Conservation (phyloP, 163 green algal species). For the Chlorella variabilis region DNA sequence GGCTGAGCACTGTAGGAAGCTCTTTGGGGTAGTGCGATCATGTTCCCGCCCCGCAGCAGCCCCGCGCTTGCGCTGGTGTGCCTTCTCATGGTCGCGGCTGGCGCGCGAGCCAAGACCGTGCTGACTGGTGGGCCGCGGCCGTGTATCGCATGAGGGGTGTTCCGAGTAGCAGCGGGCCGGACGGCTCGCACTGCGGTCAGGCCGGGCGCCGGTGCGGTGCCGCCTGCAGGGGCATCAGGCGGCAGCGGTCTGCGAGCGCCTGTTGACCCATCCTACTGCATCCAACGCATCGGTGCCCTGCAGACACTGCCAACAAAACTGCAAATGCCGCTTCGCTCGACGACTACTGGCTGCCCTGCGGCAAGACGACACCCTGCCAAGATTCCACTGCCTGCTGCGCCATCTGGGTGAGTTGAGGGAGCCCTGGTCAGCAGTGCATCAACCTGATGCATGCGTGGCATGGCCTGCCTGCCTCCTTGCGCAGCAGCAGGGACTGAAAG, state of each 20-base stretch:
- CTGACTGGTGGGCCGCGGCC: not conserved
- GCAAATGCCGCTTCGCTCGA: not conserved
- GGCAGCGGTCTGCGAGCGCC: too few species aligned
- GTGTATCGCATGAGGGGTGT: too few species aligned
- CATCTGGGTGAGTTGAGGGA: constrained; percentile 6
- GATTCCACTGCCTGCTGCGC: constrained; percentile 12
- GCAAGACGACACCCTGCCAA: not conserved
- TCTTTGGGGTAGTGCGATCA: not conserved
- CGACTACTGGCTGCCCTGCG: constrained; percentile 17
- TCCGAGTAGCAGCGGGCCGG: too few species aligned
- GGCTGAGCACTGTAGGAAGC: not conserved
- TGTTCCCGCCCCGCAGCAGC: not conserved
- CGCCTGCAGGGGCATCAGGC: too few species aligned
- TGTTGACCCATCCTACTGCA: too few species aligned
- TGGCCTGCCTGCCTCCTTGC: too few species aligned
- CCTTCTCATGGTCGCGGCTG: not conserved
- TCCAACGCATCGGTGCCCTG: too few species aligned
- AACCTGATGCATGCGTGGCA: not conserved
- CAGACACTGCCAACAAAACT: constrained; percentile 4
- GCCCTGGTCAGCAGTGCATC: too few species aligned
- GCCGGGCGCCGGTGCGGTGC: too few species aligned
- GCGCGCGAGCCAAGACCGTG: not conserved
- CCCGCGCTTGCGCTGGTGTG: not conserved
- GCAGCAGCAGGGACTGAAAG: too few species aligned
- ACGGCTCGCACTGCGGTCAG: too few species aligned